Conservation (phyloP, 2,329 filamentous ascomycete genomes). For the Chlorencoelia australis region DNA sequence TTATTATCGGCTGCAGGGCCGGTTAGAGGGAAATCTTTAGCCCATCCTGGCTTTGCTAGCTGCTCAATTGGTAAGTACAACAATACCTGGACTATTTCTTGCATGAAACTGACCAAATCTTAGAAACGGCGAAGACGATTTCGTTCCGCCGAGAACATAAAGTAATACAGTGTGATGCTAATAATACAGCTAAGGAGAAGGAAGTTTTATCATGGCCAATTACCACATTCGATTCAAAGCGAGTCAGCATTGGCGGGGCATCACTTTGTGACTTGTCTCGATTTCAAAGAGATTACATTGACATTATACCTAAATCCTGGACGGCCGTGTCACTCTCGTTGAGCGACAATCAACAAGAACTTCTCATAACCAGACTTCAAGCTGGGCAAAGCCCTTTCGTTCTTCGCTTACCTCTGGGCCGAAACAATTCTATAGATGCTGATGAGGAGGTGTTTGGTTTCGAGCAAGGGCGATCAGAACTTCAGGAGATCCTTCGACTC, state of each 20-base stretch:
- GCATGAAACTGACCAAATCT: background rate
- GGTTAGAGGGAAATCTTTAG: slow-evolving; percentile 34
- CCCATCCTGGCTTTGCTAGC: slow-evolving; percentile 47
- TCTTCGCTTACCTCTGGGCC: slow-evolving; percentile 72
- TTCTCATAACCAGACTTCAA: slow-evolving; percentile 81
- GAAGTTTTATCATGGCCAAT: slow-evolving; percentile 23
- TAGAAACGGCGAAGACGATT: slow-evolving; percentile 59
- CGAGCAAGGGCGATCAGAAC: slow-evolving; percentile 65
- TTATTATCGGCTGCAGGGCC: slow-evolving; percentile 52
- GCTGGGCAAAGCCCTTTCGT: slow-evolving; percentile 71
- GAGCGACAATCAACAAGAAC: slow-evolving; percentile 71
- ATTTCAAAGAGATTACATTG: slow-evolving; percentile 74
- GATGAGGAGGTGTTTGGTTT: slow-evolving; percentile 80
- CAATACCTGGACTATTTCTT: no score
- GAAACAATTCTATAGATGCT: slow-evolving; percentile 70
- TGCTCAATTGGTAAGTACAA: slow-evolving; percentile 42
- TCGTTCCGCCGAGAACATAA: slow-evolving; percentile 56
- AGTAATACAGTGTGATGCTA: slow-evolving; percentile 29
- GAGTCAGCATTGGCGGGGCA: slow-evolving; percentile 36
- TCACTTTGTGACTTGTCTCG: slow-evolving; percentile 39
- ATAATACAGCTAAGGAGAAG: background rate
- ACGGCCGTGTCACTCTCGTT: slow-evolving; percentile 77
- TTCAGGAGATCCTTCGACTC: slow-evolving; percentile 69
- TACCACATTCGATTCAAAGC: slow-evolving; percentile 32
- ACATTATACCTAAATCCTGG: slow-evolving; percentile 77